Conservation (phyloP, 257 asterid genomes). For the Nicotiana tabacum region DNA sequence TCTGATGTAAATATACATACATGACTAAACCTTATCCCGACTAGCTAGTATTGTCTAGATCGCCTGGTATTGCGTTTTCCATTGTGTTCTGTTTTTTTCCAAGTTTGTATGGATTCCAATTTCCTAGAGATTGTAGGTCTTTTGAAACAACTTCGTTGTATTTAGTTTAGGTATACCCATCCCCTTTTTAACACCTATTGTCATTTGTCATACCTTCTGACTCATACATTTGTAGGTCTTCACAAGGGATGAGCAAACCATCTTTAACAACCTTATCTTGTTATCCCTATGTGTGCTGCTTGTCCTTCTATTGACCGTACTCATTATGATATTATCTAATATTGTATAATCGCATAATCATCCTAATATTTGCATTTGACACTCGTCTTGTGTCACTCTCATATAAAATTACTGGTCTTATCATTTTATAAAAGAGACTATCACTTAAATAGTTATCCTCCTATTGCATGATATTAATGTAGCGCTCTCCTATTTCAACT, state of each 20-base stretch:
- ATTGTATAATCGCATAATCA: background rate
- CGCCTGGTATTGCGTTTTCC: too few species aligned
- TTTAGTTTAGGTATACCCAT: background rate
- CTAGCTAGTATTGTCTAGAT: too few species aligned
- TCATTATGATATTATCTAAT: background rate
- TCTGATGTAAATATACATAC: background rate
- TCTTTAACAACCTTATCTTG: background rate
- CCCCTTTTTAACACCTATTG: background rate
- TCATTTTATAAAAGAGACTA: background rate
- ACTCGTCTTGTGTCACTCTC: background rate
- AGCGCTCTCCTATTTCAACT: background rate
- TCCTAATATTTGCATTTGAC: background rate
- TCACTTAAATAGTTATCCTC: background rate
- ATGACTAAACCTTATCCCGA: background rate
- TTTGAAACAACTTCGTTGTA: background rate
- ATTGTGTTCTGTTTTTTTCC: background rate
- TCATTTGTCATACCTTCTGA: background rate
- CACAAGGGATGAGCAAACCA: background rate
- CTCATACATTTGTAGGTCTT: background rate
- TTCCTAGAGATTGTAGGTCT: background rate
- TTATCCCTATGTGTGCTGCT: background rate
- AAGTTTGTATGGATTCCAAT: background rate
- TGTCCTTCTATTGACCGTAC: background rate
- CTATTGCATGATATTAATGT: background rate
- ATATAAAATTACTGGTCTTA: background rate